phyloP scores from a whole-genome alignment of 495 filamentous ascomycete genomes.

The Neurospora sp. region DNA sequence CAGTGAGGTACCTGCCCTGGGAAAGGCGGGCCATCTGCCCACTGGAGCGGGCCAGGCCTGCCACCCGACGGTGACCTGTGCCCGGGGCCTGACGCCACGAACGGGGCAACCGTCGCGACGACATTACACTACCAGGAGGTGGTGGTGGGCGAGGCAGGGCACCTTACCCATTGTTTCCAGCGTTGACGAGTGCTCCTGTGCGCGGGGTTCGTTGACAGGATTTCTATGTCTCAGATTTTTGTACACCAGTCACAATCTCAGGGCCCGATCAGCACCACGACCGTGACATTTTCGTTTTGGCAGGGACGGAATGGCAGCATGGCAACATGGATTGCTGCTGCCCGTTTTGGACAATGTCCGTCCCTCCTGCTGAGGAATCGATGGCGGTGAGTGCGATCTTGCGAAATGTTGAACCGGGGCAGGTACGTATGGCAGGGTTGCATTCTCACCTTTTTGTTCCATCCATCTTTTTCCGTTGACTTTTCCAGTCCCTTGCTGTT shows the following conservation, averaged over 20 bases:
- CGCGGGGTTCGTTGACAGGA: neutral
- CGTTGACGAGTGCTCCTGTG: neutral
- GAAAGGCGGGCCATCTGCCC: neutral
- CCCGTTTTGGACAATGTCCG: neutral
- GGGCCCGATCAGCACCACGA: neutral
- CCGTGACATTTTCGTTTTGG: neutral
- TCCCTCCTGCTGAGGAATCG: neutral
- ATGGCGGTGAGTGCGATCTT: neutral
- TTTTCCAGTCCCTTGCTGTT: neutral
- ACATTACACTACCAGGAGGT: neutral
- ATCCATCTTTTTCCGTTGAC: neutral
- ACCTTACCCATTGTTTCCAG: neutral
- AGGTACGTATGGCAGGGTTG: neutral
- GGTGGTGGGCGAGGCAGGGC: neutral
- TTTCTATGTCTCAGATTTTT: neutral
- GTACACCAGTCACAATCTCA: neutral
- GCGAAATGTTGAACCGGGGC: neutral
- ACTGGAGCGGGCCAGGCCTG: neutral
- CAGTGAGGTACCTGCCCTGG: neutral
- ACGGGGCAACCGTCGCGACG: neutral
- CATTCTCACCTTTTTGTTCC: neutral
- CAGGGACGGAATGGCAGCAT: neutral
- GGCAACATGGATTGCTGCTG: neutral
- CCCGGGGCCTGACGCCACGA: neutral
- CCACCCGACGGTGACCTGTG: neutral